These are phyloP conservation scores for Pseudonitzschia multiseries DNA, from an alignment of 108 stramenopile species.

Conservation along the genomic window DNA sequence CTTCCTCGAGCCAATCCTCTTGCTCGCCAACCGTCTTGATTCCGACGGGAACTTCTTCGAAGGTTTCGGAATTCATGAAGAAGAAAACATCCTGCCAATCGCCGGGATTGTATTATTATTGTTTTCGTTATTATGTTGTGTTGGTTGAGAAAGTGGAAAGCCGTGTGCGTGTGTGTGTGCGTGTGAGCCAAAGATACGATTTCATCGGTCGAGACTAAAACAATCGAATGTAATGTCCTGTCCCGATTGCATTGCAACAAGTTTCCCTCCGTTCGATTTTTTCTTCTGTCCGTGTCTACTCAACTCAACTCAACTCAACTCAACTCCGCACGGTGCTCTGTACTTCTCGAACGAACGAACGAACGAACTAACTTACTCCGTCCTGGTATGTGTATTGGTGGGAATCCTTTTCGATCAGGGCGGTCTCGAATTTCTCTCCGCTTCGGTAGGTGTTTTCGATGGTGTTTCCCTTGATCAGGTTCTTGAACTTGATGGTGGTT, in stretches of 20 bases:
- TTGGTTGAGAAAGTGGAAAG: too few relatives aligned
- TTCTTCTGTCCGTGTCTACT: too few relatives aligned
- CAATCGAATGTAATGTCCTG: too few relatives aligned
- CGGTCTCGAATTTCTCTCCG: conserved; percentile 90
- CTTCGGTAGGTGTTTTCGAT: conserved; percentile 94
- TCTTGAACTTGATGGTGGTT: conserved; percentile 93
- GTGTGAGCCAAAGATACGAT: too few relatives aligned
- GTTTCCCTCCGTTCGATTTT: too few relatives aligned
- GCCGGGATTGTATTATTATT: background rate
- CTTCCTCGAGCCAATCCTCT: conserved; percentile 84
- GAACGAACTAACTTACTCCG: conserved; percentile 48
- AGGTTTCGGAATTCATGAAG: conserved; percentile 93
- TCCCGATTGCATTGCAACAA: too few relatives aligned
- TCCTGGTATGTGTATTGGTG: conserved; percentile 88
- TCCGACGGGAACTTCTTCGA: conserved; percentile 82
- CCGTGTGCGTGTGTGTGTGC: too few relatives aligned
- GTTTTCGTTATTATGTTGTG: too few relatives aligned
- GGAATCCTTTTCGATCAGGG: conserved; percentile 78
- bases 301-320: too few relatives aligned
- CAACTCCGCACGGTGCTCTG: too few relatives aligned
- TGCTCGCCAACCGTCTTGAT: conserved; percentile 61
- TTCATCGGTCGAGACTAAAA: too few relatives aligned
- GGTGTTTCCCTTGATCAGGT: conserved; percentile 87
- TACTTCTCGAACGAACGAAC: too few relatives aligned
- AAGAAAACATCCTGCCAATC: conserved; percentile 61